These are phyloP conservation scores for Coelastrella sp. DNA, from an alignment of 139 green algal species.

Conservation along the genomic window DNA sequence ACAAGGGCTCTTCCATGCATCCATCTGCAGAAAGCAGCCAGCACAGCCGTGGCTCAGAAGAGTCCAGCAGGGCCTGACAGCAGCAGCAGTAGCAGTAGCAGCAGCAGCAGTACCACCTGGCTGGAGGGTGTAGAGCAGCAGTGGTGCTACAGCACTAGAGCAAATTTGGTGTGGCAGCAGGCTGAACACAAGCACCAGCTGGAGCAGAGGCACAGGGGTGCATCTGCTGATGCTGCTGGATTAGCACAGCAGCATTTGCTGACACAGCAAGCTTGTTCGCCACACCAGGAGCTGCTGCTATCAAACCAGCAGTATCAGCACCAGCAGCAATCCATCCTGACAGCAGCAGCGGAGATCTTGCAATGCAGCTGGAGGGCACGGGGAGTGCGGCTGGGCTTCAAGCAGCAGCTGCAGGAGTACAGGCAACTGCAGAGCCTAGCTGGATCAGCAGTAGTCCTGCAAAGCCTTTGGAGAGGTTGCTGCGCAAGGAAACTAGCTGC, in stretches of 20 bases:
- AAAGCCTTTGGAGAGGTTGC: neutral
- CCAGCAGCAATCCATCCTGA: constrained; percentile 11
- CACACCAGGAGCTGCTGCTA: constrained; percentile 7
- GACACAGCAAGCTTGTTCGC: neutral
- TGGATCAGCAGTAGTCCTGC: neutral
- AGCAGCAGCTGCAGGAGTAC: neutral
- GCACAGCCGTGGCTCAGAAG: too few species aligned
- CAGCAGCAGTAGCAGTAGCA: constrained; percentile 28
- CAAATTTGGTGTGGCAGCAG: constrained; percentile 11
- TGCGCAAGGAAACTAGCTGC: neutral
- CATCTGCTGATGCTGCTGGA: neutral
- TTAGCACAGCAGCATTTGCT: neutral
- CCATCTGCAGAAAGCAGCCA: too few species aligned
- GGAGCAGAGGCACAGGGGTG: neutral
- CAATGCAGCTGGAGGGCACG: constrained; percentile 32
- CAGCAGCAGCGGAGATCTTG: neutral
- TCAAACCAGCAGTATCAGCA: neutral
- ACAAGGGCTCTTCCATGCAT: too few species aligned
- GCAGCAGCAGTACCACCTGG: constrained; percentile 15
- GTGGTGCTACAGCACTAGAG: constrained; percentile 19
- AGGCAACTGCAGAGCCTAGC: too few species aligned
- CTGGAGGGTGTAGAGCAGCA: neutral
- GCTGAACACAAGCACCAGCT: neutral
- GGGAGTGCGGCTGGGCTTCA: neutral
- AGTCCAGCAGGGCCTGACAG: neutral